These are phyloP conservation scores for Geosiphon pyriformis DNA, from an alignment of 192 early-diverging fungal genomes.

Conservation along the genomic window DNA sequence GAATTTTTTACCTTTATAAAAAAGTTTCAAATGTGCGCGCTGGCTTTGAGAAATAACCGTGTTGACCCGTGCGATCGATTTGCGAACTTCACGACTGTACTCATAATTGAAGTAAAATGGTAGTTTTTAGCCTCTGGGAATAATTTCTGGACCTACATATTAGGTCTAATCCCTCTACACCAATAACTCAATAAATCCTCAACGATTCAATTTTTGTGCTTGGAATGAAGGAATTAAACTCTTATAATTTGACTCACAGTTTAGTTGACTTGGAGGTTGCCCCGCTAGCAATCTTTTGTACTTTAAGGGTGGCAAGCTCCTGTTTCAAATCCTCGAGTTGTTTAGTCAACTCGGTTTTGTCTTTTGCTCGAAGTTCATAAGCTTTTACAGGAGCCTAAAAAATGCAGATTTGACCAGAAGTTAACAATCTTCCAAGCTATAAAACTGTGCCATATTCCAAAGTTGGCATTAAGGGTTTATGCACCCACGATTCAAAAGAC, in stretches of 20 bases:
- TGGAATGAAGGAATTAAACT: no score
- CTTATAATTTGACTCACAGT: constrained; percentile 52
- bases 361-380: constrained; percentile 90
- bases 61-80: constrained; percentile 89
- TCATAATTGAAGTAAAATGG: background rate
- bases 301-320: constrained; percentile 88
- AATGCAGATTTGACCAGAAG: no score
- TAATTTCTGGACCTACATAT: no score
- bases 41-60: constrained; percentile 95
- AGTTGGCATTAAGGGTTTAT: no score
- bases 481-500: no score
- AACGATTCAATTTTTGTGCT: no score
- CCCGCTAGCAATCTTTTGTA: constrained; percentile 87
- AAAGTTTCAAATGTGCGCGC: constrained; percentile 79
- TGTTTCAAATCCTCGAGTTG: constrained; percentile 91
- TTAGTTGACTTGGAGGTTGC: constrained; percentile 74
- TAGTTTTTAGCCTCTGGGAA: no score
- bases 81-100: constrained; percentile 75
- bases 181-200: no score
- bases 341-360: constrained; percentile 87
- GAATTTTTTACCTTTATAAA: constrained; percentile 95
- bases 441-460: no score
- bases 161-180: no score
- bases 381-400: constrained; percentile 80
- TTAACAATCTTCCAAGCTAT: no score